Percentiles rank a stretch among this genome's conserved stretches.
Evolutionary conservation across 306 rosid genomes (phyloP).

Genomic region (Malus sylvestris): DNA sequence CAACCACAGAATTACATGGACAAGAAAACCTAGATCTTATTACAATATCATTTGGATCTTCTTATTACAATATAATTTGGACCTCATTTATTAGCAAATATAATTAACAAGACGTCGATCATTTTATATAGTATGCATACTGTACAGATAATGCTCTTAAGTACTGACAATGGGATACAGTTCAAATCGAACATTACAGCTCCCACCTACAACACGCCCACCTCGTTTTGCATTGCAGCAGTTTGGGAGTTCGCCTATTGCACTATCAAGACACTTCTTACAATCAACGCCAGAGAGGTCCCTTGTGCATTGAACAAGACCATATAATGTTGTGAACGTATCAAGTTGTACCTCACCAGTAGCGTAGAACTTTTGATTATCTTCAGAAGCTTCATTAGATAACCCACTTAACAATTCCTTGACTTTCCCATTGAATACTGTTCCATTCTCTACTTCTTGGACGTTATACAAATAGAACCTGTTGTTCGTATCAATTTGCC

Average conservation of each 20-base stretch:
- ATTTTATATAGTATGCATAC: no score
- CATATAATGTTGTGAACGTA: conserved; percentile 9
- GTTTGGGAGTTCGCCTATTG: conserved; percentile 22
- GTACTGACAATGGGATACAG: conserved; percentile 29
- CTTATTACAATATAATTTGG: no score
- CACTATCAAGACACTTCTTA: conserved; percentile 26
- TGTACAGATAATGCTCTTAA: neutral
- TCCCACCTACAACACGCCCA: conserved; percentile 36
- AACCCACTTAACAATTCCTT: conserved; percentile 10
- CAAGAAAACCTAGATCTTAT: no score
- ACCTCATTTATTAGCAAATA: no score
- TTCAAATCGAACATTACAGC: conserved; percentile 32
- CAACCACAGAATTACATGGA: no score
- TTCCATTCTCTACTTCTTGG: conserved; percentile 8
- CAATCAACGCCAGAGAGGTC: conserved; percentile 19
- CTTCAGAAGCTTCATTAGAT: conserved; percentile 3
- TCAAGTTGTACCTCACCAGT: conserved; percentile 18
- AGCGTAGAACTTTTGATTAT: conserved; percentile 2
- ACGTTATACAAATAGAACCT: conserved; percentile 21
- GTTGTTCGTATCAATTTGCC: conserved; percentile 20
- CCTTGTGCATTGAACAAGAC: conserved; percentile 27
- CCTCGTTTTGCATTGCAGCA: conserved; percentile 25
- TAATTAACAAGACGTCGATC: no score
- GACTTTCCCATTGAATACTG: conserved; percentile 7
- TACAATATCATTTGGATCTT: no score